Evolutionary conservation across 108 stramenopile genomes (phyloP), one percentile per base, ranked within the genome.

Genomic region (Hondaea fermentalgiana): DNA sequence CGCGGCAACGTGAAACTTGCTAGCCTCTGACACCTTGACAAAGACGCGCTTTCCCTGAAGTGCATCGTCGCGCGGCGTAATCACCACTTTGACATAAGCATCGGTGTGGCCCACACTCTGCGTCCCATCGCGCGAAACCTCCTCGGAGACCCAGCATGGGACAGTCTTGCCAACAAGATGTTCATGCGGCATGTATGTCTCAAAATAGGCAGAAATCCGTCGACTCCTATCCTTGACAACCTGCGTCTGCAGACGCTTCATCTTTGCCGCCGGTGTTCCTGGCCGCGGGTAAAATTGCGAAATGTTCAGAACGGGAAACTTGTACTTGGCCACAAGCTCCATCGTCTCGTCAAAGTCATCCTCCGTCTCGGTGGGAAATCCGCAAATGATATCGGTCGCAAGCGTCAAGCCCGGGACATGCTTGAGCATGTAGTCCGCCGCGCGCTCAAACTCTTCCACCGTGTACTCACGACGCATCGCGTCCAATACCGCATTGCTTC

Each of bases 281-380:
- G 93, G 93, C 19, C 93, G 89, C n/a, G 92, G 89, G 76, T 93
- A 93, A 58, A 93, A 93, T 64, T 93, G 92, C 5, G 91, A 91
- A 53, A 93, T 93, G 59, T 93, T 92, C 16, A 47, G 28, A 0
- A 91, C 57, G n/a, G 44, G 35, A 28, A 93, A 89, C 25, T 58
- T 69, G 59, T 90, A 91, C 44, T 90, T 44, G 8, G 59, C 88
- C 5, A 91, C 72, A 14, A 93, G 60, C 5, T 5, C 1, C 51
- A 90, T 72, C 42, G 92, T 93, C 64, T 87, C 59, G 19, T 89
- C 59, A 25, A 91, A 93, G 59, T 93, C 90, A 45, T 88, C 90
- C 25, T 93, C 92, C 10, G 87, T 91, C 57, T 93, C 92, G 23
- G 76, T 72, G 5, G 92, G 92, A 57, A 93, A 93, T 3, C 92